Evolutionary conservation across 2,329 filamentous ascomycete species (phyloP).

Genomic region (Hymenoscyphus linearis): DNA sequence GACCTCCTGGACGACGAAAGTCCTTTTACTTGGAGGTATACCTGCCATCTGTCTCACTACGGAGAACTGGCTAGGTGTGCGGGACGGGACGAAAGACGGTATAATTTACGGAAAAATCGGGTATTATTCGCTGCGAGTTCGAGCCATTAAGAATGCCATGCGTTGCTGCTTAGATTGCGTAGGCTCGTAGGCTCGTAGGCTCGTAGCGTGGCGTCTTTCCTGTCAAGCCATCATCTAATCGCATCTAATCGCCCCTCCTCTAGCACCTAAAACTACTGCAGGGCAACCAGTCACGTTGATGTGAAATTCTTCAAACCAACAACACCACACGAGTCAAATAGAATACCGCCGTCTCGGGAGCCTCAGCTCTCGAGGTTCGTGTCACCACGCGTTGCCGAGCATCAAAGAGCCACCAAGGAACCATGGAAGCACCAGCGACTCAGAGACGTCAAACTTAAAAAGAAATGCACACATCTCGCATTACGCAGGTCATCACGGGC

Average conservation of each 20-base stretch:
- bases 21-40: no score
- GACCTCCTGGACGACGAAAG: background rate
- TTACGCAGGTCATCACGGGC: background rate
- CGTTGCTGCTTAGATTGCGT: background rate
- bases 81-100: background rate
- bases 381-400: background rate
- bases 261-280: background rate
- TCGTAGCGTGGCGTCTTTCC: background rate
- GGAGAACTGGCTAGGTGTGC: background rate
- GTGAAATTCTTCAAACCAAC: background rate
- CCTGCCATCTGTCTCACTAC: background rate
- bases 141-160: background rate
- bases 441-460: background rate
- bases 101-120: background rate
- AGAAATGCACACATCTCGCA: background rate
- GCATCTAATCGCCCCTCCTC: background rate
- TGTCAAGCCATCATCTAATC: background rate
- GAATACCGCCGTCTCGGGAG: background rate
- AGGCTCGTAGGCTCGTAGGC: no score
- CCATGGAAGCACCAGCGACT: background rate
- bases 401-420: background rate
- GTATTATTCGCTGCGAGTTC: background rate
- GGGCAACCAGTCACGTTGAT: background rate
- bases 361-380: background rate
- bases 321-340: background rate